Evolutionary conservation across 2,329 filamentous ascomycete genomes (phyloP).

Genomic region (Apiospora pterosperma): DNA sequence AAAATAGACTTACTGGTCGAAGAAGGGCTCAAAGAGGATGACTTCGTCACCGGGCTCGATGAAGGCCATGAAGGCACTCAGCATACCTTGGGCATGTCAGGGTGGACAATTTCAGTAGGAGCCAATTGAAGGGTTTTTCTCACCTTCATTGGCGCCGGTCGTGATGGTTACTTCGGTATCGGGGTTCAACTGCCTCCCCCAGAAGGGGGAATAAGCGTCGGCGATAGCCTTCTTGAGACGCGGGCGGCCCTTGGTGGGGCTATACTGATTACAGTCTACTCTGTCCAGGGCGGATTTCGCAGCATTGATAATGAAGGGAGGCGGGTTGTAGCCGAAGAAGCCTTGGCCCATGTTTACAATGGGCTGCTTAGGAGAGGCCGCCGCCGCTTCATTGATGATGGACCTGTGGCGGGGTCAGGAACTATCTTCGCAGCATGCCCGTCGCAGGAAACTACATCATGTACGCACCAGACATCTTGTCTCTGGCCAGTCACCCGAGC

Average conservation of each 20-base stretch:
- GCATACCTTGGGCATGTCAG: slow-evolving; percentile 61
- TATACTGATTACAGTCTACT: slow-evolving; percentile 98
- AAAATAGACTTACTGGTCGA: slow-evolving; percentile 69
- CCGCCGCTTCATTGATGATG: slow-evolving; percentile 64
- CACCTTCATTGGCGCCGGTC: slow-evolving; percentile 80
- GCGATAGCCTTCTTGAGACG: slow-evolving; percentile 90
- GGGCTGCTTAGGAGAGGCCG: slow-evolving; percentile 59
- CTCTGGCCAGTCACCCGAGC: slow-evolving; percentile 45
- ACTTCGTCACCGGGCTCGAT: slow-evolving; percentile 93
- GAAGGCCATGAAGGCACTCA: slow-evolving; percentile 97
- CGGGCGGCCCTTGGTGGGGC: slow-evolving; percentile 88
- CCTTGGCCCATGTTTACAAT: slow-evolving; percentile 65
- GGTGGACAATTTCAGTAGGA: no score
- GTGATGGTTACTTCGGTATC: slow-evolving; percentile 95
- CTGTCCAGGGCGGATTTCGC: slow-evolving; percentile 85
- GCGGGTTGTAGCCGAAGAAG: slow-evolving; percentile 93
- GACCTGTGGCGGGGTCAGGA: slow-evolving; percentile 39
- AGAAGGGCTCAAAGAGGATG: slow-evolving; percentile 97
- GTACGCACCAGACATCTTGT: slow-evolving; percentile 50
- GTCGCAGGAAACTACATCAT: not conserved
- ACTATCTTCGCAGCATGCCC: not conserved
- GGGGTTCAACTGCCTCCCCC: slow-evolving; percentile 76
- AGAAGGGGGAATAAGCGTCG: slow-evolving; percentile 86
- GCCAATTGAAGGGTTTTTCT: slow-evolving; percentile 6
- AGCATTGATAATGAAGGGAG: slow-evolving; percentile 83